phyloP scores from a whole-genome alignment of 176 grass and related monocot genomes.

The Avena sativa region DNA sequence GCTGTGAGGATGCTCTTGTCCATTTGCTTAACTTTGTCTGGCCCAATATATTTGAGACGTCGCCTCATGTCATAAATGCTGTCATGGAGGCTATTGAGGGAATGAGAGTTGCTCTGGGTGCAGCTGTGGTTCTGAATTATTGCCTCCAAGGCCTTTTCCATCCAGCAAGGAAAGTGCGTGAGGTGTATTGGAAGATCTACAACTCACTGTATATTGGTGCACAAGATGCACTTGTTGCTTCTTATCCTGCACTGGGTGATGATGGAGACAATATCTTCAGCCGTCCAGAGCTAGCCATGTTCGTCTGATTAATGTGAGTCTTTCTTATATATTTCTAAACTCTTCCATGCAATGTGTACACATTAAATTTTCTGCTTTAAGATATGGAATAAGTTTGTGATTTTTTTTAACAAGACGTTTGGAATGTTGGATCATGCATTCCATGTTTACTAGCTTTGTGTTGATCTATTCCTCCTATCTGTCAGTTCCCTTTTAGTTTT shows the following conservation, averaged over 20 bases:
- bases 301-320: conserved; percentile 73
- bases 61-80: conserved; percentile 93
- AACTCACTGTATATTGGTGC: conserved; percentile 91
- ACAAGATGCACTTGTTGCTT: conserved; percentile 88
- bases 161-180: conserved; percentile 91
- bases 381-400: conserved; percentile 3
- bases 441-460: background rate
- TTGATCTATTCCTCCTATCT: conserved; percentile 13
- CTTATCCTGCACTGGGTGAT: conserved; percentile 74
- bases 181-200: conserved; percentile 99
- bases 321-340: conserved; percentile 24
- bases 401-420: no score
- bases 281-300: conserved; percentile 84
- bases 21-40: conserved; percentile 96
- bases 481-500: background rate
- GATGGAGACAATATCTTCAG: conserved; percentile 67
- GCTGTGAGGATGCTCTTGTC: conserved; percentile 97
- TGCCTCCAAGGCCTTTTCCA: conserved; percentile 97
- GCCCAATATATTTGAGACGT: conserved; percentile 98
- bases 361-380: background rate
- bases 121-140: conserved; percentile 91
- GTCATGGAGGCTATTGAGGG: conserved; percentile 97
- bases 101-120: conserved; percentile 91
- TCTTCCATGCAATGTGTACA: background rate
- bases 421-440: background rate